Conservation (phyloP, 176 grass and related monocot species). For the Typha latifolia region DNA sequence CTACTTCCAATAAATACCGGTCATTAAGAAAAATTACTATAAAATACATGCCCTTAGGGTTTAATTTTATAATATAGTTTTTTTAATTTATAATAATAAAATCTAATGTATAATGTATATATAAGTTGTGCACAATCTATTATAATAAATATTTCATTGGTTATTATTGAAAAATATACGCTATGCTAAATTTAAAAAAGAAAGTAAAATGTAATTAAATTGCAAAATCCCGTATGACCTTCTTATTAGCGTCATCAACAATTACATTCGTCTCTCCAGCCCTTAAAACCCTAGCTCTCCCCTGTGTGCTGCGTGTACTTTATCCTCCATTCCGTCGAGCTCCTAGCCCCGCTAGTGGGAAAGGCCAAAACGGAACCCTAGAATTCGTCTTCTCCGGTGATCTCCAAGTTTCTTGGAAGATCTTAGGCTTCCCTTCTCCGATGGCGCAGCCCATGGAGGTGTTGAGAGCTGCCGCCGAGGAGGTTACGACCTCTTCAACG, state of each 20-base stretch:
- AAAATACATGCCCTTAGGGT: too few relatives aligned
- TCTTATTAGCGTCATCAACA: too few relatives aligned
- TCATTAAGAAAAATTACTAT: background rate
- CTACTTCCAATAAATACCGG: background rate
- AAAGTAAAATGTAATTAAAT: too few relatives aligned
- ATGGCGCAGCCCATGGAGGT: conserved; percentile 42
- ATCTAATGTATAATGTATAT: background rate
- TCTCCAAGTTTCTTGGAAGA: background rate
- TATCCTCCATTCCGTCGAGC: conserved; percentile 1
- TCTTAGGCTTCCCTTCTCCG: conserved; percentile 7
- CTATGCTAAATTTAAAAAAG: too few relatives aligned
- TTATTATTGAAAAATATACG: too few relatives aligned
- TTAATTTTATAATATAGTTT: too few relatives aligned
- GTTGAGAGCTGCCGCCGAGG: conserved; percentile 49
- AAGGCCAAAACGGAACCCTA: background rate
- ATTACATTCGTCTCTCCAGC: background rate
- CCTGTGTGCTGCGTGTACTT: background rate
- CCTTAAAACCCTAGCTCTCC: conserved; percentile 20
- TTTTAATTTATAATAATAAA: too few relatives aligned
- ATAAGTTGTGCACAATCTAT: background rate
- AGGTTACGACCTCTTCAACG: conserved; percentile 60
- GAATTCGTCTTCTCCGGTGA: background rate
- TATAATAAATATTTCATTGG: too few relatives aligned
- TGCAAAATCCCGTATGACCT: too few relatives aligned
- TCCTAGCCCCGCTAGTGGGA: too few relatives aligned